These are phyloP conservation scores for Umbilicaria muhlenbergii DNA, from an alignment of 495 filamentous ascomycete species.

Conservation along the genomic window DNA sequence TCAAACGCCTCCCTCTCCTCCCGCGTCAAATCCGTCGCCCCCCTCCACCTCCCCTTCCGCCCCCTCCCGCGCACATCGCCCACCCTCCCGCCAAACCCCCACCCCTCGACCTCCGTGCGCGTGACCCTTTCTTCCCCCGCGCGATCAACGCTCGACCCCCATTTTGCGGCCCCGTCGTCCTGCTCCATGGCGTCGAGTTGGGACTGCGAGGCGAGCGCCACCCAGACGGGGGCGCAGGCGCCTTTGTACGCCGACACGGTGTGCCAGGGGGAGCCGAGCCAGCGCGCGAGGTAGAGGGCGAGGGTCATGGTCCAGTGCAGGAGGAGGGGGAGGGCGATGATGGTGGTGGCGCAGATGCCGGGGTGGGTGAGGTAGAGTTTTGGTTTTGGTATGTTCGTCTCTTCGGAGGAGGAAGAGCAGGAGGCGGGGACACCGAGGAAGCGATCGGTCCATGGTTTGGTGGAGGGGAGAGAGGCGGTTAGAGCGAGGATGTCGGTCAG, in stretches of 20 bases:
- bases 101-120: slow-evolving; percentile 69
- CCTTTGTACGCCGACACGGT: slow-evolving; percentile 58
- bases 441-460: slow-evolving; percentile 34
- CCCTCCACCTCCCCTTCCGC: slow-evolving; percentile 33
- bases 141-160: slow-evolving; percentile 55
- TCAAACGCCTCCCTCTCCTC: slow-evolving; percentile 61
- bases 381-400: slow-evolving; percentile 23
- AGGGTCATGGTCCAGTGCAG: slow-evolving; percentile 47
- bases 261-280: slow-evolving; percentile 81
- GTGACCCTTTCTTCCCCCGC: slow-evolving; percentile 42
- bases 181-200: slow-evolving; percentile 46
- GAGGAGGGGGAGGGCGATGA: slow-evolving; percentile 53
- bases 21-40: slow-evolving; percentile 38
- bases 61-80: slow-evolving; percentile 31
- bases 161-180: slow-evolving; percentile 53
- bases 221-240: slow-evolving; percentile 59
- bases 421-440: slow-evolving; percentile 33
- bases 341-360: slow-evolving; percentile 66
- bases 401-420: too few relatives aligned
- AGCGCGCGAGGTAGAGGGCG: slow-evolving; percentile 56
- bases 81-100: slow-evolving; percentile 63
- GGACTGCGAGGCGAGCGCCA: slow-evolving; percentile 53
- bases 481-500: slow-evolving; percentile 71
- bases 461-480: slow-evolving; percentile 51
- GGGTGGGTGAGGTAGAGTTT: slow-evolving; percentile 70